Evolutionary conservation across 1,284 basidiomycete genomes (phyloP), one percentile per base, ranked within the genome.

Genomic region (Cutaneotrichosporon cyanovorans): DNA sequence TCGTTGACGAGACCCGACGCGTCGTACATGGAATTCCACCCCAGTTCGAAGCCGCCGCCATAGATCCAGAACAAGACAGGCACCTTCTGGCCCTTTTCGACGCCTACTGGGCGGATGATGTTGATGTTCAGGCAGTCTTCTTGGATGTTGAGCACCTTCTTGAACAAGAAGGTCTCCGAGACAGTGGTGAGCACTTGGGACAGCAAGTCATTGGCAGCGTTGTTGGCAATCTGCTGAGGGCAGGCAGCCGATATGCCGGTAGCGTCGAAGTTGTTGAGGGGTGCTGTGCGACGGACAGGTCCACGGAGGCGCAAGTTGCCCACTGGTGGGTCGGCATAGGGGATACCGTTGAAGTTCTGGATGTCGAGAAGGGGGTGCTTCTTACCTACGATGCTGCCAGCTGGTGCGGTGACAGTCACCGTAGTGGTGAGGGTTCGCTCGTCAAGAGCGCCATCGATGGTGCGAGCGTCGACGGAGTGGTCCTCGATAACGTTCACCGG

Each of bases 321-420:
- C 15, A 42, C 25, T 15, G 56, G 83, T 7, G 81, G 73, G 49
- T 78, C 66, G 12, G 80, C 82, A 52, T 76, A 85, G 1, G 80
- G 83, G 37, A 86, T 78, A 1, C 82, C 82, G 5, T 40, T 43
- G 18, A 45, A 56, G 34, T 23, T 38, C 33, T 54, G 48, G 15
- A 37, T 48, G n/a, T 7, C 22, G 23, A 30, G 23, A 15, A 22
- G 25, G 8, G 25, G 25, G 30, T n/a, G 5, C 20, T 30, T 22
- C 4, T 18, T 35, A 18, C 53, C 53, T 28, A 48, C 38, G 16
- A 54, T 20, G 20, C 23, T 42, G 19, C 53, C 53, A 12, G 53
- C 53, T 1, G 53, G 53, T 10, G 37, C 22, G 1, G 20, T 18
- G 28, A 37, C 40, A 2, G 35, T 39, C 28, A 52, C 34, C 5